Base-by-base conservation (phyloP, 305 asterid species). In the Salvia sclarea region DNA sequence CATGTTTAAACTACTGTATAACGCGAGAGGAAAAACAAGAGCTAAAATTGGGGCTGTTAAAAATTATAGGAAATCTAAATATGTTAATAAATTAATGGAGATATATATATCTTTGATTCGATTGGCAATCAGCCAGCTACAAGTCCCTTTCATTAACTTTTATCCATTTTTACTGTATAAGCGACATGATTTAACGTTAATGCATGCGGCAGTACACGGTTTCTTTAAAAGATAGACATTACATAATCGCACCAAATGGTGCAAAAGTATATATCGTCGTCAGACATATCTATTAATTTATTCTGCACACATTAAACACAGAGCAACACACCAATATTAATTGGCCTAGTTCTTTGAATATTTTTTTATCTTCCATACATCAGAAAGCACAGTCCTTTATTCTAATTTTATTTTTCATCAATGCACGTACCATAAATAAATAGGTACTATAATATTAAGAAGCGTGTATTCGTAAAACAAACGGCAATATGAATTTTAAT, bases 151-250 rank as follows among this genome's bases (percentile, higher is more conserved):
- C 81, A 30, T 20, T 8, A 76, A 72, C 81, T 76, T 79, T 79
- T 75, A 53, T 21, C 61, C 35, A 43, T 52, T 73, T 72, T 35
- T 12, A 54, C 60, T 69, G 66, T 68, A 53, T 18, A 61, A 45
- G 66, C 53, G 84, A 72, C 84, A 76, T 24, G 84, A 76, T 80
- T 76, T 80, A 65, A 80, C 77, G 75, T 76, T 76, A 69, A 69
- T 49, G 76, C 78, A 61, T 62, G 79, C 64, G 58, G 48, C 52
- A 48, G 37, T 41, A 21, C 41, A 54, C 1, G 24, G 47, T 74
- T 60, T 64, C 64, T 38, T 45, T 38, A 66, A 37, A 43, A 12
- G 57, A 73, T 24, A 20, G 11, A 11, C 55, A 55, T 48, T 30
- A 25, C 52, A 55, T 31, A 17, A 28, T 55, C 61, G 12, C 72